These are phyloP conservation scores for Penicillium verhagenii DNA, from an alignment of 495 filamentous ascomycete genomes.

Conservation along the genomic window DNA sequence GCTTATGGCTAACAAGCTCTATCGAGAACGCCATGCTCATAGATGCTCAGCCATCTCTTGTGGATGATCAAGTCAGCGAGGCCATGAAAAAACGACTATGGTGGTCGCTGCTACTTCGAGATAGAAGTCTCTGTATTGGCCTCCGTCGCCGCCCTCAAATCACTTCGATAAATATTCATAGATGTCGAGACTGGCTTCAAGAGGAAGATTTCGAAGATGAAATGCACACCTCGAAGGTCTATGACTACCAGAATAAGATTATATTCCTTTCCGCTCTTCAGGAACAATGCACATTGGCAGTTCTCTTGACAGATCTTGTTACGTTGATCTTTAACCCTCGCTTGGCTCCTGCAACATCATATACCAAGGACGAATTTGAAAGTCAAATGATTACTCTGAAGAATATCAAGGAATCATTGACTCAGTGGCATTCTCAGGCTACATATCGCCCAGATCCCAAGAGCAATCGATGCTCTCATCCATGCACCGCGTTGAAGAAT, in stretches of 20 bases:
- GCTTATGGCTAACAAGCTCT: constrained; percentile 45
- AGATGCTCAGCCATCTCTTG: constrained; percentile 29
- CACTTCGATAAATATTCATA: constrained; percentile 36
- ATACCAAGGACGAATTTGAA: constrained; percentile 16
- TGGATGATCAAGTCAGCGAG: constrained; percentile 13
- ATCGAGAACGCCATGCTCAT: constrained; percentile 48
- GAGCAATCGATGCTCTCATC: constrained; percentile 19
- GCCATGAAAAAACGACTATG: constrained; percentile 44
- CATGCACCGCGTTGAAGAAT: constrained; percentile 39
- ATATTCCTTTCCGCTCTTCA: constrained; percentile 42
- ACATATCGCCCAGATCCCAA: neutral
- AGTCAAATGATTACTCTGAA: constrained; percentile 11
- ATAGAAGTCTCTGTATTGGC: constrained; percentile 48
- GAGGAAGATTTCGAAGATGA: constrained; percentile 46
- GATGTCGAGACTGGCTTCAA: constrained; percentile 29
- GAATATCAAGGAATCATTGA: constrained; percentile 17
- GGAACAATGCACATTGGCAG: constrained; percentile 45
- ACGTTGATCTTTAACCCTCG: constrained; percentile 38
- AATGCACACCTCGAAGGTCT: constrained; percentile 40
- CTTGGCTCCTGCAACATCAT: constrained; percentile 7
- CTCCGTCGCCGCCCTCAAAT: constrained; percentile 49
- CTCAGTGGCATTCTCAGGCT: constrained; percentile 21
- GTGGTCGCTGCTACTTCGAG: constrained; percentile 52
- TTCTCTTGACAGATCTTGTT: constrained; percentile 45
- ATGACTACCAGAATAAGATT: constrained; percentile 40